These are phyloP conservation scores for Selaginella tamariscina DNA, from an alignment of 75 land plant species.

Conservation along the genomic window DNA sequence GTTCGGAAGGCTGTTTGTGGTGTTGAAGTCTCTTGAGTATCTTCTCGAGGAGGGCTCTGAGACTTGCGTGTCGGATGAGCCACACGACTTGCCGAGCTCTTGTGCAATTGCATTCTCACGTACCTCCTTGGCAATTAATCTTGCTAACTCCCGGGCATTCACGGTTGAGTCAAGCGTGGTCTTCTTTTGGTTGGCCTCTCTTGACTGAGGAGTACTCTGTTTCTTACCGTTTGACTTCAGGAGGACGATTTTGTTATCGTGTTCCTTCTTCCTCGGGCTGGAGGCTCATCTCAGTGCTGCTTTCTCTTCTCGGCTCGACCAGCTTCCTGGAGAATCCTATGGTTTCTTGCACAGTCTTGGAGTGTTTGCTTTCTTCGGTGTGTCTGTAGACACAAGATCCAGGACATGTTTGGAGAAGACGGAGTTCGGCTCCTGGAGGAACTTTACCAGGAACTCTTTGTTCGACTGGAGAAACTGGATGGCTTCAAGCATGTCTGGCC, in stretches of 20 bases:
- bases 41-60: neutral
- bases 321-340: neutral
- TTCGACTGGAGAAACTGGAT: conserved; percentile 75
- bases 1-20: neutral
- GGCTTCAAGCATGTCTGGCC: conserved; percentile 61
- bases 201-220: neutral
- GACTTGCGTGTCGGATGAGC: too few relatives aligned
- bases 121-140: neutral
- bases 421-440: conserved; percentile 36
- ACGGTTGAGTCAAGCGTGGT: neutral
- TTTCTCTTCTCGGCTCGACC: neutral
- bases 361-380: neutral
- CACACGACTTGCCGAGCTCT: neutral
- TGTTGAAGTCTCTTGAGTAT: neutral
- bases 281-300: neutral
- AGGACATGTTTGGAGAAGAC: conserved; percentile 3
- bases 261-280: too few relatives aligned
- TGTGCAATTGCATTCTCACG: neutral
- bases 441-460: conserved; percentile 57
- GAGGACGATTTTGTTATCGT: neutral
- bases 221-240: neutral
- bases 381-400: neutral
- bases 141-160: neutral
- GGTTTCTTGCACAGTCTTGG: neutral
- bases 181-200: neutral